A percentile compares a stretch with the other conserved stretches of the same genome.
These are phyloP conservation scores for Penicillium antarcticum DNA, from an alignment of 495 filamentous ascomycete species.

Conservation along the genomic window DNA sequence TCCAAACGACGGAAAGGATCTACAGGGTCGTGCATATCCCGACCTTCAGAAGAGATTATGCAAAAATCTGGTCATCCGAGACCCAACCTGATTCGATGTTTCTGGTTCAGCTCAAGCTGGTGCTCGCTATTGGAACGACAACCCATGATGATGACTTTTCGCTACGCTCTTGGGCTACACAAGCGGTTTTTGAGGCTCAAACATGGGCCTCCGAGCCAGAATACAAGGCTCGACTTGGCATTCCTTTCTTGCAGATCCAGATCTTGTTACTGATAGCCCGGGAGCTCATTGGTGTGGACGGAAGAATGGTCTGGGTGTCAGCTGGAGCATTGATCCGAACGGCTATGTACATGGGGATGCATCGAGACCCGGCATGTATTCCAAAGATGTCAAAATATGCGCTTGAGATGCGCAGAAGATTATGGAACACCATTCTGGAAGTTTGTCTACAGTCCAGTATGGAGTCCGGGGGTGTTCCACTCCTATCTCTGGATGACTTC, in stretches of 20 bases:
- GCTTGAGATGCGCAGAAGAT: slow-evolving; percentile 55
- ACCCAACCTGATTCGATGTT: slow-evolving; percentile 20
- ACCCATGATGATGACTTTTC: slow-evolving; percentile 30
- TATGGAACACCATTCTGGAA: slow-evolving; percentile 62
- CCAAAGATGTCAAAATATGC: slow-evolving; percentile 35
- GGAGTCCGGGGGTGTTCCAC: slow-evolving; percentile 47
- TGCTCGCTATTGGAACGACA: slow-evolving; percentile 49
- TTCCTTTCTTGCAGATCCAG: slow-evolving; percentile 44
- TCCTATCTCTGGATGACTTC: slow-evolving; percentile 48
- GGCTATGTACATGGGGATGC: slow-evolving; percentile 60
- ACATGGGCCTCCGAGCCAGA: slow-evolving; percentile 50
- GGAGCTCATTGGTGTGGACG: slow-evolving; percentile 43
- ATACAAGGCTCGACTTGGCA: slow-evolving; percentile 43
- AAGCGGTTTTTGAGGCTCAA: slow-evolving; percentile 52
- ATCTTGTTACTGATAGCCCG: slow-evolving; percentile 49
- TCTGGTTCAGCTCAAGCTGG: slow-evolving; percentile 48
- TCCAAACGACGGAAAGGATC: slow-evolving; percentile 42
- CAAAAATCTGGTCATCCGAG: slow-evolving; percentile 21
- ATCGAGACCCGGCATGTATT: slow-evolving; percentile 52
- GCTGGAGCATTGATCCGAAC: slow-evolving; percentile 51
- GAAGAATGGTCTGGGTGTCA: slow-evolving; percentile 54
- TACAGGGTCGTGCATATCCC: slow-evolving; percentile 59
- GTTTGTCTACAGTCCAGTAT: slow-evolving; percentile 50
- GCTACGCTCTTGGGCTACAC: slow-evolving; percentile 33
- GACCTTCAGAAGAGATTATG: slow-evolving; percentile 44